phyloP scores from a whole-genome alignment of 2,329 filamentous ascomycete genomes.

The Elsinoe batatas region DNA sequence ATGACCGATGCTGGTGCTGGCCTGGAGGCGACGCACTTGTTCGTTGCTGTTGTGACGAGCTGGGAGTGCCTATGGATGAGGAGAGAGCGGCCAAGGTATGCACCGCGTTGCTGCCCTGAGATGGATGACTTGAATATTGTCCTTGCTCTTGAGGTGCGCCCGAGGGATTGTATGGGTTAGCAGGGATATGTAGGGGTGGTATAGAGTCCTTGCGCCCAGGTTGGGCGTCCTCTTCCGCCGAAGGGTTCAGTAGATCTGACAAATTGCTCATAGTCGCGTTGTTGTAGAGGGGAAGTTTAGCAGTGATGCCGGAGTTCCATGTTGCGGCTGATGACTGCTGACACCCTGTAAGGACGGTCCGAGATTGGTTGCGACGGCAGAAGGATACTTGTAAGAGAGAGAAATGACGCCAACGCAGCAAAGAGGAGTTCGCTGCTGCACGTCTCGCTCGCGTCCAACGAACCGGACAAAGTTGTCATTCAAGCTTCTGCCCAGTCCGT shows the following conservation, averaged over 20 bases:
- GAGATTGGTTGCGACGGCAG: neutral
- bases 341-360: neutral
- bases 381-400: constrained; percentile 3
- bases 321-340: neutral
- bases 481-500: neutral
- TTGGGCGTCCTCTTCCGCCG: constrained; percentile 17
- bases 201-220: constrained; percentile 19
- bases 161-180: constrained; percentile 6
- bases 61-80: constrained; percentile 20
- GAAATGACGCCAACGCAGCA: constrained; percentile 11
- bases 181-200: constrained; percentile 15
- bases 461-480: neutral
- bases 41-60: constrained; percentile 17
- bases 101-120: constrained; percentile 27
- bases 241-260: constrained; percentile 31
- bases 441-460: constrained; percentile 4
- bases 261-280: constrained; percentile 18
- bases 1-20: neutral
- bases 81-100: constrained; percentile 27
- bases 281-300: neutral
- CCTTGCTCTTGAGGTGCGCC: constrained; percentile 19
- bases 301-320: neutral
- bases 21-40: neutral
- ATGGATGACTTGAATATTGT: neutral
- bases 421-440: neutral